phyloP scores from a whole-genome alignment of 2,329 filamentous ascomycete species.

The Sporothrix phasma region DNA sequence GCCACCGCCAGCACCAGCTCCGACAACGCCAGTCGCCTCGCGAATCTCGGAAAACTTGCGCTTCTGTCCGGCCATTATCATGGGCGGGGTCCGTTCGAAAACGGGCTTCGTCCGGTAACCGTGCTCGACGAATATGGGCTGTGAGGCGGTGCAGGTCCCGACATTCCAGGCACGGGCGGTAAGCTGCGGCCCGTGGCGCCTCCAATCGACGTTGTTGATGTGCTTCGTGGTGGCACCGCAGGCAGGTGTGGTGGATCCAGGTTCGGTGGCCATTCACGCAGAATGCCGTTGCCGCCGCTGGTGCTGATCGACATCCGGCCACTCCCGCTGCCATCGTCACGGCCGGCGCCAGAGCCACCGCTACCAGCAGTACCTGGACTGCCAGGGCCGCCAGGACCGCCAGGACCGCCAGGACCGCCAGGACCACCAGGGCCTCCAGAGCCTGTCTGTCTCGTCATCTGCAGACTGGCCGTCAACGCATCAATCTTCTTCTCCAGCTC shows the following conservation, averaged over 20 bases:
- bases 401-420: too few relatives aligned
- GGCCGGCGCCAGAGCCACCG: background rate
- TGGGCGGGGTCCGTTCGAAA: conserved; percentile 18
- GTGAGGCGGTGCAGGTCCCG: background rate
- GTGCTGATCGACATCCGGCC: background rate
- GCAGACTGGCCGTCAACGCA: conserved; percentile 69
- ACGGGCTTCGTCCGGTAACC: conserved; percentile 14
- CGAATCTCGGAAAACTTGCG: conserved; percentile 29
- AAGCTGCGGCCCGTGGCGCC: background rate
- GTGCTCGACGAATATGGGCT: conserved; percentile 9
- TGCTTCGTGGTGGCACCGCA: background rate
- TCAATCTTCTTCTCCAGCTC: conserved; percentile 92
- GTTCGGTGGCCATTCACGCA: background rate
- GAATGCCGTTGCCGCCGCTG: background rate
- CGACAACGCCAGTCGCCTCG: conserved; percentile 14
- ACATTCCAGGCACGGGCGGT: background rate
- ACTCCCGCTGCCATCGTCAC: background rate
- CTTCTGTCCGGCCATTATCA: conserved; percentile 31
- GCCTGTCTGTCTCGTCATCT: conserved; percentile 36
- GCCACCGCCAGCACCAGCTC: background rate
- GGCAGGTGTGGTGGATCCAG: background rate
- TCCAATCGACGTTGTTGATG: background rate
- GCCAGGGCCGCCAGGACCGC: too few relatives aligned
- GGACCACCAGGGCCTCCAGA: too few relatives aligned
- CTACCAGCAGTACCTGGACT: background rate